Evolutionary conservation across 2,329 filamentous ascomycete species (phyloP), one percentile per base, ranked within the genome.

Genomic region (Orbilia javanica): DNA sequence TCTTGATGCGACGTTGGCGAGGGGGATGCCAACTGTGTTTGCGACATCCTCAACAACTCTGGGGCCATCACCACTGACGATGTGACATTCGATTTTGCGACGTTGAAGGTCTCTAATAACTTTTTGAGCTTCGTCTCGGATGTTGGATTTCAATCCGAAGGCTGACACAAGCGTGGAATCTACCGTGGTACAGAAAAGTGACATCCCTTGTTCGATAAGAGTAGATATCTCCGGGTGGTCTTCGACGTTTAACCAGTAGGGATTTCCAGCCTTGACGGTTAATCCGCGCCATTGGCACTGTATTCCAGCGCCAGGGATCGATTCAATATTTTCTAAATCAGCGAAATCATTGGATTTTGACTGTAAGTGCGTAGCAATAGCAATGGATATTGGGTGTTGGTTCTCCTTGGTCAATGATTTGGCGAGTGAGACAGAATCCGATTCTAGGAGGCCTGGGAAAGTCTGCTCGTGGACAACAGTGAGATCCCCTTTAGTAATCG

Each of bases 401-500:
- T 83, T 86, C 67, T 84, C 84, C 11, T 83, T 82, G 4, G 85
- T 81, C 3, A 84, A 52, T 0, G 83, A 79, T 13, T 83, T 69
- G 1, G 25, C 60, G 29, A 73, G 53, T n/a, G 63, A 87, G 80
- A 0, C 89, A 82, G 18, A 83, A 83, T 8, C 85, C 79, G 25
- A 85, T 1, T n/a, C 39, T 64, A 5, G 52, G 20, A 44, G n/a
- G 53, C 1, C 79, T 36, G 20, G 60, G 80, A 6, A 84, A 83
- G 81, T 75, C 84, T 42, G 44, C 81, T 87, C 82, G 65, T 82
- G 27, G 75, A 82, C 82, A 68, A 88, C 83, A 52, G 84, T 83
- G 34, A 91, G 80, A 71, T 86, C 85, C 0, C 90, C 90, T 27
- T 85, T 82, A 0, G 92, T 94, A 7, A 95, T 83, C 0, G 92